These are phyloP conservation scores for Ascochyta fabae DNA, from an alignment of 2,329 filamentous ascomycete species.

Conservation along the genomic window DNA sequence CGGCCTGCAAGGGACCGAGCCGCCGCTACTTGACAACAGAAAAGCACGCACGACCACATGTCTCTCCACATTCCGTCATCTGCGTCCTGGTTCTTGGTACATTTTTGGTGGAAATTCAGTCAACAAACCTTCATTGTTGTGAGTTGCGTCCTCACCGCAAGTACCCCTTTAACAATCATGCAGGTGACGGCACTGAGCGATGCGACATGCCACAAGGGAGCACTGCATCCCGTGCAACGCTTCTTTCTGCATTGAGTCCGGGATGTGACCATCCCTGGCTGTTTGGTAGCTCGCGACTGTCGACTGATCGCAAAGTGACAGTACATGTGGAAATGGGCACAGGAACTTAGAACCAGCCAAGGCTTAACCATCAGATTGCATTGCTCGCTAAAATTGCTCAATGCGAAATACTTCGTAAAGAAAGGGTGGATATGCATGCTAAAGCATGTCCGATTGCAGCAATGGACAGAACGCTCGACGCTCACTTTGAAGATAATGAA, in stretches of 20 bases:
- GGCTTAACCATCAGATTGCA: background rate
- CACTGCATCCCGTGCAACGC: background rate
- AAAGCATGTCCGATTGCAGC: background rate
- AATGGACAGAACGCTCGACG: slow-evolving; percentile 2
- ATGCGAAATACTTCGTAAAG: background rate
- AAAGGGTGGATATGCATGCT: background rate
- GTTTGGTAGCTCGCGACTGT: background rate
- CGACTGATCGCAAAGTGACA: background rate
- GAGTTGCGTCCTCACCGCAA: background rate
- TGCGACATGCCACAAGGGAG: slow-evolving; percentile 4
- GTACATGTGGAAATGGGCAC: background rate
- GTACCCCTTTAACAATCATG: background rate
- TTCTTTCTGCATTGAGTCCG: background rate
- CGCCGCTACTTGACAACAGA: background rate
- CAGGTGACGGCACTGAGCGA: background rate
- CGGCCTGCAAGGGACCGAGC: slow-evolving; percentile 1
- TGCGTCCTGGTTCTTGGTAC: background rate
- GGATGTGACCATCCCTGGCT: background rate
- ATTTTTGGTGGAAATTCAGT: background rate
- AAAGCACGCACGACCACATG: background rate
- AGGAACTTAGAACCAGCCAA: background rate
- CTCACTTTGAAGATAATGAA: background rate
- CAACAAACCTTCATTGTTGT: background rate
- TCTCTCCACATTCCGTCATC: background rate
- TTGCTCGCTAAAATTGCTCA: background rate